Evolutionary conservation across 176 grass and related monocot genomes (phyloP), one percentile per base, ranked within the genome.

Genomic region (Oryza glaberrima): DNA sequence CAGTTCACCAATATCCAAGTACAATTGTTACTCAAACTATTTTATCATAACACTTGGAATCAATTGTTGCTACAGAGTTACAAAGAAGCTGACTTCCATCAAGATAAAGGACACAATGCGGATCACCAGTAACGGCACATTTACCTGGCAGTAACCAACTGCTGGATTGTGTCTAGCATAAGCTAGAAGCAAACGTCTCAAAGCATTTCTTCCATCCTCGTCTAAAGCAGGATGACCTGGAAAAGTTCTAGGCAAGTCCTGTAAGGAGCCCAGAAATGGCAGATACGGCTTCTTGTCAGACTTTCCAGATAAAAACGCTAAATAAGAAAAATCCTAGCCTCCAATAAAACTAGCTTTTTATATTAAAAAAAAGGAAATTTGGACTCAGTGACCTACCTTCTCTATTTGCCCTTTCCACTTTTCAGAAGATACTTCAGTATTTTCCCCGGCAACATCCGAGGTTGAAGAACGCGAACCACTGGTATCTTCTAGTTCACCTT

Each of bases 211-310:
- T 74, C 94, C 97, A 86, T 86, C 84, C 69, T 96, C 97, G 75
- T 99, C 97, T 69, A 99, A 72, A 75, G 92, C 92, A 84, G 97
- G 97, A 90, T 99, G 97, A 26, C 97, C 94, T 68, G 97, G 97
- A 83, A 99, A 99, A 84, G 97, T 99, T 88, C 97, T 99, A 26
- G 97, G 94, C 82, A 99, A 83, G 80, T 99, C 97, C 97, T 99
- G 87, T 66, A 88, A 91, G 54, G 76, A 88, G 52, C 0, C 77
- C 81, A 83, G 46, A 72, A 64, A 49, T 72, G 71, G 11, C 20
- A 71, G 28, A 51, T 72, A 73, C 19, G 65, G 75, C 17, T 79
- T 9, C 63, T 41, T 30, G 11, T 87, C 75, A 83, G 75, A 73
- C 41, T 90, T 75, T n/a, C 75, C 64, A 75, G 69, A n/a, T 80